Evolutionary conservation across 768 basidiomycete species (phyloP), one percentile per base, ranked within the genome.

Genomic region (Collybia nuda): DNA sequence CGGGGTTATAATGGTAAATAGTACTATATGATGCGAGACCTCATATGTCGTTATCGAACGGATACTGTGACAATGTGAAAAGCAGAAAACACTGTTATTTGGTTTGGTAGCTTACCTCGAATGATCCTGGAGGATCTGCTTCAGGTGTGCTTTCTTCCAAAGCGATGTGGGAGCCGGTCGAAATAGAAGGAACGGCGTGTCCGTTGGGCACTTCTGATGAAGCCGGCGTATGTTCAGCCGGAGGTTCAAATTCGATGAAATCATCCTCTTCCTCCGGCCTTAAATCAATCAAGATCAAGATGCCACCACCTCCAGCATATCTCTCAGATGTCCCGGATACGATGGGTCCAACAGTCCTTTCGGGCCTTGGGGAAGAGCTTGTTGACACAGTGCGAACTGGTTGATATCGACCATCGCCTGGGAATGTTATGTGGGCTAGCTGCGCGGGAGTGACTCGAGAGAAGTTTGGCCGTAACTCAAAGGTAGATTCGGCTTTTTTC

Each of bases 391-490:
- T 79, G 29, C 96, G 84, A 14, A 98, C 89, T 19, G 97, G 97
- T 55, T 89, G 85, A 67, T 93, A 99, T 43, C 93, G 84, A 23
- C 84, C 77, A 29, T 86, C 84, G 9, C 73, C 53, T 0, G 92
- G 85, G 80, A 98, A 96, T 41, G 82, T 78, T 62, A 98, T 81
- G 67, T 88, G 82, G n/a, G 81, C 72, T 22, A 96, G 72, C 65
- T 99, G 97, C 0, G 86, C 83, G 17, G 95, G 91, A 2, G 90
- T 92, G 18, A 98, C 95, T 43, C 97, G 86, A 17, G 93, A 89
- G 63, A 98, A 87, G 74, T 99, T 99, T 18, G 83, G 73, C 9
- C 91, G 73, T 51, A 71, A 78, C 70, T 97, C 93, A 11, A 76
- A 88, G 2, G 79, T 69, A 1, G 91, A 85, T 62, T 99, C 97